Percentiles rank a stretch among this genome's conserved stretches.
Evolutionary conservation across 768 basidiomycete species (phyloP).

Genomic region (Russula brevipes): DNA sequence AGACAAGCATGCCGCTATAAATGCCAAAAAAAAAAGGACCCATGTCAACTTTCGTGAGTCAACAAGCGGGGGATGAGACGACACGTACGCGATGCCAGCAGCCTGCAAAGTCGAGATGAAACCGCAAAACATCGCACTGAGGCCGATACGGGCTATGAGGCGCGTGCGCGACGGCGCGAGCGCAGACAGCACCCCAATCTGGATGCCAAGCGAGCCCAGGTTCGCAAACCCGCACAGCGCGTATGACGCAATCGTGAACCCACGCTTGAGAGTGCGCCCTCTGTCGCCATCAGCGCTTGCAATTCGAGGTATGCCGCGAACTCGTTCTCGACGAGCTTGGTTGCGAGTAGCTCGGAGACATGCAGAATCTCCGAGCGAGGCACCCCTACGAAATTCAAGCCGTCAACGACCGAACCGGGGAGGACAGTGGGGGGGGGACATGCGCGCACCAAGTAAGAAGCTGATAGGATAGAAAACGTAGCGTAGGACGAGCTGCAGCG

Average conservation of each 20-base stretch:
- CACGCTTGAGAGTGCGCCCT: slow-evolving; percentile 62
- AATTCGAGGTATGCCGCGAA: slow-evolving; percentile 69
- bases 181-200: slow-evolving; percentile 69
- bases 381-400: slow-evolving; percentile 43
- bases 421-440: background rate
- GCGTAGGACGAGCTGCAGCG: slow-evolving; percentile 77
- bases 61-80: background rate
- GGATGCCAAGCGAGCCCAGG: slow-evolving; percentile 79
- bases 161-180: slow-evolving; percentile 65
- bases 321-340: slow-evolving; percentile 84
- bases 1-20: slow-evolving; percentile 33
- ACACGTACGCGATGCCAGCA: slow-evolving; percentile 51
- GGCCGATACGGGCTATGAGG: slow-evolving; percentile 63
- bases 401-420: background rate
- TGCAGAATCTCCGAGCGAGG: slow-evolving; percentile 75
- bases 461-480: slow-evolving; percentile 87
- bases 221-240: slow-evolving; percentile 91
- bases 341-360: slow-evolving; percentile 76
- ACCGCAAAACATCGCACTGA: slow-evolving; percentile 66
- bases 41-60: background rate
- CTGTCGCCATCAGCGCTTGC: slow-evolving; percentile 41
- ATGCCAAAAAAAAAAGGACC: background rate
- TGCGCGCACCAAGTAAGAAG: slow-evolving; percentile 54
- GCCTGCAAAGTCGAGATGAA: slow-evolving; percentile 63
- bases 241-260: slow-evolving; percentile 79